Conservation (phyloP, 2,329 filamentous ascomycete genomes). For the Akanthomyces lecanii region DNA sequence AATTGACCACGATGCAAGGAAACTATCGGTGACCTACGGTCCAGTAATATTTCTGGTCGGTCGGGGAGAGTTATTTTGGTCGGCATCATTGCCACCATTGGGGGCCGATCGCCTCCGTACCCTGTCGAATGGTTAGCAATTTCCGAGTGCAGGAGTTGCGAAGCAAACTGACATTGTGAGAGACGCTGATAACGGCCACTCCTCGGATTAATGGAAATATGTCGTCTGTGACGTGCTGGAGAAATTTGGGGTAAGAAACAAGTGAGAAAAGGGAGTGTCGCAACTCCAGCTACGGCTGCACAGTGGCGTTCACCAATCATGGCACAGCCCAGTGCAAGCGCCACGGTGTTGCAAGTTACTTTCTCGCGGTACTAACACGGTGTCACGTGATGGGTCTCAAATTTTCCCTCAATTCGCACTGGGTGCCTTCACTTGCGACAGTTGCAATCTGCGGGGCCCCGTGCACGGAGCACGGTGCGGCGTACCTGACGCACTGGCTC, state of each 20-base stretch:
- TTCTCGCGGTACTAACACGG: slow-evolving; percentile 29
- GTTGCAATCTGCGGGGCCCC: not conserved
- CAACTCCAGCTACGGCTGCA: not conserved
- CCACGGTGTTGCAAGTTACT: slow-evolving; percentile 9
- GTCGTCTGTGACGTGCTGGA: not conserved
- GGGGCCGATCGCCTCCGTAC: slow-evolving; percentile 15
- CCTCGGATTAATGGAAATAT: not conserved
- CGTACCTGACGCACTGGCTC: slow-evolving; percentile 14
- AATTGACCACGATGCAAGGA: slow-evolving; percentile 18
- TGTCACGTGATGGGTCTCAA: slow-evolving; percentile 29
- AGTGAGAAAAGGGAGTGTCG: not conserved
- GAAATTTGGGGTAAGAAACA: not conserved
- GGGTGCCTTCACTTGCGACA: slow-evolving; percentile 10
- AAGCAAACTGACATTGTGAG: slow-evolving; percentile 7
- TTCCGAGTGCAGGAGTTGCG: slow-evolving; percentile 3
- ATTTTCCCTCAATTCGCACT: slow-evolving; percentile 20
- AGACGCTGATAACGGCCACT: not conserved
- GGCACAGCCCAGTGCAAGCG: slow-evolving; percentile 22
- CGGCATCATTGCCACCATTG: slow-evolving; percentile 8
- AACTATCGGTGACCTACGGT: slow-evolving; percentile 29
- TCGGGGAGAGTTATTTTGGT: slow-evolving; percentile 20
- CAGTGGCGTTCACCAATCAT: slow-evolving; percentile 5
- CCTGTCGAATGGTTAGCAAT: slow-evolving; percentile 18
- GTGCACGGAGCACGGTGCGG: slow-evolving; percentile 16
- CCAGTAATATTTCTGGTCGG: slow-evolving; percentile 34